These are phyloP conservation scores for Sodiomyces alkalinus DNA, from an alignment of 2,329 filamentous ascomycete species.

Conservation along the genomic window DNA sequence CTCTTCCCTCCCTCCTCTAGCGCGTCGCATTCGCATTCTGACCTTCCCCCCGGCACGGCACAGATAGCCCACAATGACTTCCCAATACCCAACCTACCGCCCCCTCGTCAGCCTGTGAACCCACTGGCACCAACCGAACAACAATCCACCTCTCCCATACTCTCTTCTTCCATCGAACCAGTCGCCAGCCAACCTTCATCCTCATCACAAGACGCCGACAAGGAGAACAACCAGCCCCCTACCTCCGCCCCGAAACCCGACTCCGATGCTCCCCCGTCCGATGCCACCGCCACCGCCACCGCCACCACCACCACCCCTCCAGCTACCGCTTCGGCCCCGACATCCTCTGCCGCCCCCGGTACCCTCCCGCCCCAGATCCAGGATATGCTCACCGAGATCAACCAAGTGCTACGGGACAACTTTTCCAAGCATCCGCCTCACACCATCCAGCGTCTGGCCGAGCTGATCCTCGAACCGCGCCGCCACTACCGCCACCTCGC, in stretches of 20 bases:
- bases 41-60: conserved; percentile 2
- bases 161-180: conserved; percentile 25
- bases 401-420: conserved; percentile 38
- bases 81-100: conserved; percentile 47
- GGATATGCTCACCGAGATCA: conserved; percentile 46
- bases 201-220: conserved; percentile 45
- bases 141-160: conserved; percentile 22
- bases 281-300: conserved; percentile 22
- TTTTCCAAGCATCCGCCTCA: conserved; percentile 73
- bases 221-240: conserved; percentile 46
- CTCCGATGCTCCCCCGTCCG: conserved; percentile 15
- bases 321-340: conserved; percentile 8
- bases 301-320: conserved; percentile 16
- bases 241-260: conserved; percentile 17
- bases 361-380: conserved; percentile 49
- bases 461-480: conserved; percentile 64
- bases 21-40: conserved; percentile 5
- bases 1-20: conserved; percentile 1
- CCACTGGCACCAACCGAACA: conserved; percentile 23
- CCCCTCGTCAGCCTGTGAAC: conserved; percentile 22
- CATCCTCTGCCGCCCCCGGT: conserved; percentile 19
- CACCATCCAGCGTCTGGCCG: conserved; percentile 81
- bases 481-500: conserved; percentile 69
- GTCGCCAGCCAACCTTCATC: conserved; percentile 21
- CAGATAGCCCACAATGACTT: conserved; percentile 68